Evolutionary conservation across 176 grass and related monocot genomes (phyloP).

Genomic region (Poa pratensis): DNA sequence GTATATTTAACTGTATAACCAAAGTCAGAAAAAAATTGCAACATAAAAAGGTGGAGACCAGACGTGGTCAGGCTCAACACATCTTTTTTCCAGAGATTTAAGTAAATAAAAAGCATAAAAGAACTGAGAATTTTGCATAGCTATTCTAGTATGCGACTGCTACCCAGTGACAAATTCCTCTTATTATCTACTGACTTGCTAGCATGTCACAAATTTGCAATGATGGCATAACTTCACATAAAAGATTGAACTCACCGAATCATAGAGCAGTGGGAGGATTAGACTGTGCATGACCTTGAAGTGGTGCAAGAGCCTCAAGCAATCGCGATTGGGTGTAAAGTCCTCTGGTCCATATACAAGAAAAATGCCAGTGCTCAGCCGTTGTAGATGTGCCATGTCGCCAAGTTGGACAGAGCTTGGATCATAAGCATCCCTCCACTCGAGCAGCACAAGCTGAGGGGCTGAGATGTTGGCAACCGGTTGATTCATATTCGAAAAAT

Average conservation of each 20-base stretch:
- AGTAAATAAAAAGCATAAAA: conserved; percentile 6
- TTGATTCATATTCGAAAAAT: neutral
- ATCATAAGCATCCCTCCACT: conserved; percentile 9
- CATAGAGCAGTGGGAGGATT: neutral
- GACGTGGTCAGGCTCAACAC: neutral
- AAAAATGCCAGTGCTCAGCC: neutral
- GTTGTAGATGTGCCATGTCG: conserved; percentile 1
- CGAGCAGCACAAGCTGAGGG: neutral
- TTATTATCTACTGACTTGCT: neutral
- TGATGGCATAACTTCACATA: neutral
- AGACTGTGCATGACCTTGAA: conserved; percentile 4
- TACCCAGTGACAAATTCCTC: neutral
- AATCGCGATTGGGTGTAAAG: neutral
- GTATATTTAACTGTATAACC: neutral
- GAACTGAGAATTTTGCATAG: conserved; percentile 3
- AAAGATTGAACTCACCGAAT: conserved; percentile 9
- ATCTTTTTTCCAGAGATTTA: neutral
- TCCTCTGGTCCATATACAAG: conserved; percentile 1
- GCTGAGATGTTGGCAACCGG: conserved; percentile 4
- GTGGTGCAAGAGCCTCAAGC: neutral
- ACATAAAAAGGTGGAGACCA: neutral
- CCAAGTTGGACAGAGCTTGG: conserved; percentile 28
- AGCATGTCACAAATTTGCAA: neutral
- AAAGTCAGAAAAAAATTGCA: neutral
- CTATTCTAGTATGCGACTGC: neutral